Conservation (phyloP, 768 basidiomycete genomes). For the Lentinula lateritia region DNA sequence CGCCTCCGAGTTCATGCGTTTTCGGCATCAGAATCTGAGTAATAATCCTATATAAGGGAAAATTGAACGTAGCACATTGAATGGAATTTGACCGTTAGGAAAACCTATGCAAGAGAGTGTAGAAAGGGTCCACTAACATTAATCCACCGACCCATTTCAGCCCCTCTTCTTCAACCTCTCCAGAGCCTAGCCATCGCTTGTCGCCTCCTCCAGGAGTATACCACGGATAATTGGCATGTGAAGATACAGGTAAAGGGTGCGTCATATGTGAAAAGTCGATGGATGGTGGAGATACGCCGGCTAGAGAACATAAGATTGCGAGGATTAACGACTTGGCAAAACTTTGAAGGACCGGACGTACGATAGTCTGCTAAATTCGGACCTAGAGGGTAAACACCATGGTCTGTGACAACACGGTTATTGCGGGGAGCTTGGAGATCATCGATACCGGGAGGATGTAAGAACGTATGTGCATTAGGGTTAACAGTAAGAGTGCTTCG, state of each 20-base stretch:
- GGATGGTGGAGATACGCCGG: slow-evolving; percentile 6
- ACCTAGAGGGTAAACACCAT: slow-evolving; percentile 39
- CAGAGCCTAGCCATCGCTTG: slow-evolving; percentile 52
- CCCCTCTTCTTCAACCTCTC: slow-evolving; percentile 51
- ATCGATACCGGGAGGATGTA: slow-evolving; percentile 66
- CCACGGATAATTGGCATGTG: slow-evolving; percentile 64
- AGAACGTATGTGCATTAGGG: slow-evolving; percentile 57
- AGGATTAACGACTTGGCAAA: neutral
- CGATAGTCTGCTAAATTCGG: slow-evolving; percentile 24
- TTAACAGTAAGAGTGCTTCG: slow-evolving; percentile 55
- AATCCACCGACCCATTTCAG: slow-evolving; percentile 68
- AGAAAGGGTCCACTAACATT: slow-evolving; percentile 38
- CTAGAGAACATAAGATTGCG: neutral
- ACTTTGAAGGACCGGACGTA: slow-evolving; percentile 14
- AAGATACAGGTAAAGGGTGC: slow-evolving; percentile 50
- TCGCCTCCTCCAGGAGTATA: slow-evolving; percentile 68
- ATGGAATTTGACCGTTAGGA: too few species aligned
- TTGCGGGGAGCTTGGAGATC: slow-evolving; percentile 15
- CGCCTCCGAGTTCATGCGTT: slow-evolving; percentile 28
- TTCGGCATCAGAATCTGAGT: slow-evolving; percentile 50
- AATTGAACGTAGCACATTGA: too few species aligned
- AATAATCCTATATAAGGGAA: slow-evolving; percentile 40
- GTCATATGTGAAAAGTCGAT: slow-evolving; percentile 35
- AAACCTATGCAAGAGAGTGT: neutral
- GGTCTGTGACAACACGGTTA: slow-evolving; percentile 28